Conservation (phyloP, 495 filamentous ascomycete genomes). For the Penicillium simplicissimum region DNA sequence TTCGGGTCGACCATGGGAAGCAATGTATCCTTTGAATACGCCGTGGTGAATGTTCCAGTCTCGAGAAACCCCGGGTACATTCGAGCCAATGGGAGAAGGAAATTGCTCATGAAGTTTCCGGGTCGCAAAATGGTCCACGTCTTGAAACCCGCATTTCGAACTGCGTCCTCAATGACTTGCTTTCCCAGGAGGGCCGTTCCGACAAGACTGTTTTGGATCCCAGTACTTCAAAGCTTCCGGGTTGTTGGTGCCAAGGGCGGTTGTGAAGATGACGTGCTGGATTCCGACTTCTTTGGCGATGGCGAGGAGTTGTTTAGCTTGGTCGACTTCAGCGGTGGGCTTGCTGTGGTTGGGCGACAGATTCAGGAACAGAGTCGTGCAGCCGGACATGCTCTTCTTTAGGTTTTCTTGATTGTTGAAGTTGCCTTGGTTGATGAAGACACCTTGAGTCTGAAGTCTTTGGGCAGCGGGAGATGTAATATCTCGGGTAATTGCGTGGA, state of each 20-base stretch:
- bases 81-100: constrained; percentile 34
- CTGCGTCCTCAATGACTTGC: constrained; percentile 33
- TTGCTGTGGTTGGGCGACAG: constrained; percentile 32
- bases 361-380: constrained; percentile 51
- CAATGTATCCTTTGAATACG: constrained; percentile 31
- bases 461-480: constrained; percentile 33
- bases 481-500: constrained; percentile 46
- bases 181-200: constrained; percentile 36
- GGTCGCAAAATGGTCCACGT: constrained; percentile 47
- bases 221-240: constrained; percentile 27
- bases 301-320: constrained; percentile 41
- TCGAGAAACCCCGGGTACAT: constrained; percentile 42
- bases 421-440: constrained; percentile 39
- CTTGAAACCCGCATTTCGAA: constrained; percentile 35
- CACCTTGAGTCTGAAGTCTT: constrained; percentile 39
- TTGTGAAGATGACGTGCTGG: constrained; percentile 45
- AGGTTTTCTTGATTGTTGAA: constrained; percentile 44
- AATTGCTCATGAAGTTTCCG: constrained; percentile 54
- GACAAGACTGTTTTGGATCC: constrained; percentile 25
- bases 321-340: constrained; percentile 29
- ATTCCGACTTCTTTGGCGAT: constrained; percentile 44
- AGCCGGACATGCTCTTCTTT: constrained; percentile 36
- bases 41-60: constrained; percentile 35
- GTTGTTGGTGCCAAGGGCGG: constrained; percentile 27
- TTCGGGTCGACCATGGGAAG: constrained; percentile 46